Evolutionary conservation across 1,284 basidiomycete genomes (phyloP).

Genomic region (Pisolithus thermaeus): DNA sequence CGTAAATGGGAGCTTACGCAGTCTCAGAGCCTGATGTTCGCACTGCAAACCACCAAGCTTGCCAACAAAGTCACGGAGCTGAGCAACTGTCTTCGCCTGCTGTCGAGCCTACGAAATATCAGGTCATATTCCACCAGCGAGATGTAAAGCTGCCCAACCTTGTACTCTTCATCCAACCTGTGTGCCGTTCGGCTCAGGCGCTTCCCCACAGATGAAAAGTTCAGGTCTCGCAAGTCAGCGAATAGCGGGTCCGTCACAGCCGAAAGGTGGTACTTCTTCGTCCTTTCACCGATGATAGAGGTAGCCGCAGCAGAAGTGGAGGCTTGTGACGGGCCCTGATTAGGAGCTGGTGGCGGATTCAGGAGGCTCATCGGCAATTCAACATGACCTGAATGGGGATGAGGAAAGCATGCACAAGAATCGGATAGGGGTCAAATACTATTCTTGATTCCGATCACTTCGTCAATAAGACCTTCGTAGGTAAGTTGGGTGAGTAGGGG

Average conservation of each 20-base stretch:
- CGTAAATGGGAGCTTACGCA: conserved; percentile 56
- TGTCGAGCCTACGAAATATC: conserved; percentile 49
- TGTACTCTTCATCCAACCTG: conserved; percentile 88
- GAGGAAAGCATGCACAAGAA: conserved; percentile 4
- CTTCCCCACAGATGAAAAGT: conserved; percentile 91
- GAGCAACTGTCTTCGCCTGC: conserved; percentile 85
- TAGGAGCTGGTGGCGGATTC: conserved; percentile 42
- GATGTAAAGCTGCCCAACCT: conserved; percentile 39
- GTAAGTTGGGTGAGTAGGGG: conserved; percentile 95
- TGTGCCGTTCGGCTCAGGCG: conserved; percentile 79
- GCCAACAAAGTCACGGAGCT: conserved; percentile 93
- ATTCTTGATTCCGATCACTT: conserved; percentile 85
- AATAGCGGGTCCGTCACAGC: conserved; percentile 79
- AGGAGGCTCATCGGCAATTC: conserved; percentile 83
- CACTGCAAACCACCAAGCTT: conserved; percentile 87
- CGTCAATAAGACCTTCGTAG: conserved; percentile 96
- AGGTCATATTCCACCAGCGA: conserved; percentile 13
- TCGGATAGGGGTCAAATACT: conserved; percentile 43
- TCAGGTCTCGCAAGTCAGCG: conserved; percentile 81
- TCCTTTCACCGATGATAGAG: conserved; percentile 65
- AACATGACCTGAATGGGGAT: conserved; percentile 63
- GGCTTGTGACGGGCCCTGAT: conserved; percentile 35
- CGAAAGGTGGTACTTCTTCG: conserved; percentile 83
- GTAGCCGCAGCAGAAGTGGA: conserved; percentile 41
- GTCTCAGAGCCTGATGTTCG: conserved; percentile 82